Evolutionary conservation across 2,329 filamentous ascomycete genomes (phyloP).

Genomic region (Fusarium fujikuroi): DNA sequence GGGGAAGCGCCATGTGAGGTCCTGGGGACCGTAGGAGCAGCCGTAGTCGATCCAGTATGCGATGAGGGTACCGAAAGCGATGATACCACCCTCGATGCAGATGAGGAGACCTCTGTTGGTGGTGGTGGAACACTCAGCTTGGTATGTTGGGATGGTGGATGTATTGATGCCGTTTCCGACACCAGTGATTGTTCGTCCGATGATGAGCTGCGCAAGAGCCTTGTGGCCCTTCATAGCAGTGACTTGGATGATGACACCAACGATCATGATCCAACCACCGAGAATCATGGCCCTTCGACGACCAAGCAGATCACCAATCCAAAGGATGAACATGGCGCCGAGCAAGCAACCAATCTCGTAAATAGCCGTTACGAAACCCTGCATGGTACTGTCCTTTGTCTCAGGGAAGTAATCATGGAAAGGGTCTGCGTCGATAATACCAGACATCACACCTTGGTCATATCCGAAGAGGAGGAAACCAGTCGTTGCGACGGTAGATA

Average conservation of each 20-base stretch:
- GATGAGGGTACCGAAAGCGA: constrained; percentile 55
- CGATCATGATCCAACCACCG: constrained; percentile 67
- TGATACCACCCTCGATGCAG: constrained; percentile 59
- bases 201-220: constrained; percentile 60
- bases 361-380: constrained; percentile 60
- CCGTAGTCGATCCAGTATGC: constrained; percentile 59
- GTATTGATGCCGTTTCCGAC: constrained; percentile 62
- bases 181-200: constrained; percentile 62
- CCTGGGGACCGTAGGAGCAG: constrained; percentile 54
- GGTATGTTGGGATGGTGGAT: constrained; percentile 66
- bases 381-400: constrained; percentile 58
- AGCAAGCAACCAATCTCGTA: constrained; percentile 65
- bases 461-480: constrained; percentile 71
- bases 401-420: constrained; percentile 61
- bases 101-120: constrained; percentile 65
- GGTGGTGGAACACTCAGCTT: constrained; percentile 63
- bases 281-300: constrained; percentile 65
- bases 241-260: constrained; percentile 70
- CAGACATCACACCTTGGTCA: constrained; percentile 65
- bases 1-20: constrained; percentile 66
- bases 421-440: constrained; percentile 61
- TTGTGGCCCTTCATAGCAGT: constrained; percentile 51
- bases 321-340: constrained; percentile 61
- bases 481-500: constrained; percentile 72
- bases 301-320: constrained; percentile 63